Evolutionary conservation across 202 grass and related monocot genomes (phyloP), one percentile per base, ranked within the genome.

Genomic region (Sporobolus alterniflorus): DNA sequence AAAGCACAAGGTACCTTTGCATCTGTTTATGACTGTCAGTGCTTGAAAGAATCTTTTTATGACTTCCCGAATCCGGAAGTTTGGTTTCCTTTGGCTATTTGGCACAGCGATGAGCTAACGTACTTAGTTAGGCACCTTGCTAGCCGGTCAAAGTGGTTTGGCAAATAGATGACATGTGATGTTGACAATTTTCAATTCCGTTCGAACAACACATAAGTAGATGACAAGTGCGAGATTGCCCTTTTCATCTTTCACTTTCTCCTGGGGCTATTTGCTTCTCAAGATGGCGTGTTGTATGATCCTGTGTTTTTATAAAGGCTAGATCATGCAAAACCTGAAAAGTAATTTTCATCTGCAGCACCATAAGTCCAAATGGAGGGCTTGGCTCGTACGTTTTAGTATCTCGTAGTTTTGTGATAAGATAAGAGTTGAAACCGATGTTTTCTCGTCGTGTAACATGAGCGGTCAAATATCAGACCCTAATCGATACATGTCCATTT

Each of bases 151-250:
- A 78, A 74, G 79, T 83, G 52, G 60, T 48, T 72, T 79, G 43
- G 20, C 62, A 84, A 82, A 76, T 66, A 75, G 83, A 56, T 73
- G 68, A 72, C 10, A 50, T 73, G 52, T 63, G 88, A 75, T 75
- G 32, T 55, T 75, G 79, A 83, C 76, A 87, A 36, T 74, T 63
- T 80, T 43, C 13, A 21, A 50, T 29, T 28, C 32, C 36, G 12
- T 63, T 41, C 4, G 52, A 48, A 56, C 60, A 42, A 51, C 62
- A 64, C 59, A 54, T 79, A 69, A 60, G 17, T 55, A 74, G 74
- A 62, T 87, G 79, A 67, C 28, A 69, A 69, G 68, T 69, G 34
- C 69, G 21, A 79, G 68, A 64, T 74, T 61, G 28, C 75, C 61
- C 65, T 32, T 83, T 64, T 48, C 67, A 57, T 59, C n/a, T 78